Evolutionary conservation across 331 rosid species (phyloP), one percentile per base, ranked within the genome.

Genomic region (Prunus yedoensis): DNA sequence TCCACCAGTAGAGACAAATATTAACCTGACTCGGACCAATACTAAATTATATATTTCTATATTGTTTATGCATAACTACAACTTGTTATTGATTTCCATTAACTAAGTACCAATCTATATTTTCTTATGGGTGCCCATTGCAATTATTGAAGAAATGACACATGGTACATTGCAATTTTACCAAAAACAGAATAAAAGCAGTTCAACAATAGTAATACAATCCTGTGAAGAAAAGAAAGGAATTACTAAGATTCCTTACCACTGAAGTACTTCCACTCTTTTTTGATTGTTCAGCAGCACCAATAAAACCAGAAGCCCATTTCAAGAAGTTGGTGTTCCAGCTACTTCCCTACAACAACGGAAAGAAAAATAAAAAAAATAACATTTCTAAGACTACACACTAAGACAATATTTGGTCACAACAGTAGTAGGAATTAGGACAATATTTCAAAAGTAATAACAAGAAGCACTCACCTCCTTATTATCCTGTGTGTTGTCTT

Each of bases 281-380:
- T 84, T 87, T 90, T 35, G 91, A 83, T 60, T 68, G 91, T 28
- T 89, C 93, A 71, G 73, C 83, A 77, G 88, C 80, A 76, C 97
- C 78, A 83, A 95, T 88, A 74, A 95, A 87, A 78, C 93, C 97
- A 84, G 97, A 85, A 70, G 99, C 98, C 99, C 99, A 95, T 86
- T 87, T 95, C 67, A 92, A 64, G 50, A 95, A 73, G 85, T 90
- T 92, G 65, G 96, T 84, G 86, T 95, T 91, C 99, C 99, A 95
- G 81, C 84, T 66, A 83, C 76, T 84, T 77, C 88, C 97, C 99
- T 95, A 66, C 41, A 77, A 63, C 71, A 69, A 70, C 25, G 66
- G n/a, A 54, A 61, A 20, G 76, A 79, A 75, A 47, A 75, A 21
- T 0, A 10, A 21, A 58, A 23, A 38, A 59, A 45, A 38, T 0